phyloP scores from a whole-genome alignment of 352 stramenopile species.

The Pythium diclinum region DNA sequence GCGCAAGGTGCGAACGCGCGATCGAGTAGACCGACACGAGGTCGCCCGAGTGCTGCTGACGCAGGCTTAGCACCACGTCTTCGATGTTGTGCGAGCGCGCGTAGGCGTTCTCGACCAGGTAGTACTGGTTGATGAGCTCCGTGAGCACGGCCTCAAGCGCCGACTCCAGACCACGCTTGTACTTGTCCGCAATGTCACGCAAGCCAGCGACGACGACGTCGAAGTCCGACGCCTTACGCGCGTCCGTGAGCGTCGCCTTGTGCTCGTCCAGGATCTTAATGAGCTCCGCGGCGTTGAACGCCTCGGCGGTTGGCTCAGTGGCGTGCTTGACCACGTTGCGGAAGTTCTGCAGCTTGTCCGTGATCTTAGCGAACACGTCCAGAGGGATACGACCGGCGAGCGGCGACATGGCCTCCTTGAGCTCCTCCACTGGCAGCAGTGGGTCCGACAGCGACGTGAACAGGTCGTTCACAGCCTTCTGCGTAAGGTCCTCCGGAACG shows the following conservation, averaged over 20 bases:
- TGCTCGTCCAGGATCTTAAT: conserved; percentile 58
- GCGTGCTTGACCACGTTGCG: conserved; percentile 46
- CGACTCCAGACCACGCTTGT: conserved; percentile 67
- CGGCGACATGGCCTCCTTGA: conserved; percentile 96
- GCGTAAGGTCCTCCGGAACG: conserved; percentile 78
- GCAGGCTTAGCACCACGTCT: conserved; percentile 79
- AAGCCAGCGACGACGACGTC: conserved; percentile 66
- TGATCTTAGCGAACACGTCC: conserved; percentile 89
- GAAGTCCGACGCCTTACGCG: conserved; percentile 64
- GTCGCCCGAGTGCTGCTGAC: conserved; percentile 90
- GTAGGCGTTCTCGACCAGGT: conserved; percentile 71
- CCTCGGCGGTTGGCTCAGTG: conserved; percentile 27
- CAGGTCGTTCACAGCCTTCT: conserved; percentile 85
- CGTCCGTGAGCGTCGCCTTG: conserved; percentile 52
- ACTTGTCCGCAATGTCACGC: conserved; percentile 72
- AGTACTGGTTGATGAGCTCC: conserved; percentile 82
- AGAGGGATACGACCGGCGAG: conserved; percentile 95
- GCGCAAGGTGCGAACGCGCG: conserved; percentile 88
- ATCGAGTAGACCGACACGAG: conserved; percentile 83
- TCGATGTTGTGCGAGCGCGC: conserved; percentile 78
- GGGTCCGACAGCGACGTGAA: conserved; percentile 65
- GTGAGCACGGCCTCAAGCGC: conserved; percentile 61
- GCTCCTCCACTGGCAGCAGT: conserved; percentile 90
- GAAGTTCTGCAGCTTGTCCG: conserved; percentile 74
- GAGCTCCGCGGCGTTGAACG: conserved; percentile 60